These are phyloP conservation scores for Aspergillus caelatus DNA, from an alignment of 2,329 filamentous ascomycete genomes.

Conservation along the genomic window DNA sequence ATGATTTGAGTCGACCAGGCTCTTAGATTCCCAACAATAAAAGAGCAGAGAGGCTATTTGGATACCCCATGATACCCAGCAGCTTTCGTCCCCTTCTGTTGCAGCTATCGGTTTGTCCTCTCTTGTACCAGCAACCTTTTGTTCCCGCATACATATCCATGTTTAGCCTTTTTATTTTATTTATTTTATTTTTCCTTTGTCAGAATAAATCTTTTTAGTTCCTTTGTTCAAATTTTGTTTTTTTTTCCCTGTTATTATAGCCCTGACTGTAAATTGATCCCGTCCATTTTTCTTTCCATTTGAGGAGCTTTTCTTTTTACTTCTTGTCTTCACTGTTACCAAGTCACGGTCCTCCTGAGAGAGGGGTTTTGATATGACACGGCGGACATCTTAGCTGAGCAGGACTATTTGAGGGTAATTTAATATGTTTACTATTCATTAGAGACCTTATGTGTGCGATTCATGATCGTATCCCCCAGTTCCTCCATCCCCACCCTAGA, in stretches of 20 bases:
- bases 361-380: constrained; percentile 12
- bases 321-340: constrained; percentile 9
- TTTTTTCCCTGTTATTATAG: constrained; percentile 21
- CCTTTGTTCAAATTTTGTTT: constrained; percentile 25
- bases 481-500: not conserved
- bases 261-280: constrained; percentile 22
- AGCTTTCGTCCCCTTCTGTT: constrained; percentile 37
- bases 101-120: constrained; percentile 40
- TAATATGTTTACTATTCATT: constrained; percentile 16
- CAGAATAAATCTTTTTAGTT: constrained; percentile 24
- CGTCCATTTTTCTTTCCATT: constrained; percentile 10
- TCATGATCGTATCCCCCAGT: not conserved
- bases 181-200: constrained; percentile 16
- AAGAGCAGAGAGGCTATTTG: constrained; percentile 41
- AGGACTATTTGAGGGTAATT: constrained; percentile 20
- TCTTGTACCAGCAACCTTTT: constrained; percentile 27
- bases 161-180: constrained; percentile 34
- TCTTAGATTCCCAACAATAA: constrained; percentile 26
- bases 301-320: not conserved
- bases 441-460: not conserved
- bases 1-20: constrained; percentile 19
- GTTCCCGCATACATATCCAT: constrained; percentile 35
- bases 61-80: constrained; percentile 44
- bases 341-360: constrained; percentile 5
- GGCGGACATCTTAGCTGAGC: constrained; percentile 9